Evolutionary conservation across 2,329 filamentous ascomycete species (phyloP).

Genomic region (Nothophaeocryptopus gaeumannii): DNA sequence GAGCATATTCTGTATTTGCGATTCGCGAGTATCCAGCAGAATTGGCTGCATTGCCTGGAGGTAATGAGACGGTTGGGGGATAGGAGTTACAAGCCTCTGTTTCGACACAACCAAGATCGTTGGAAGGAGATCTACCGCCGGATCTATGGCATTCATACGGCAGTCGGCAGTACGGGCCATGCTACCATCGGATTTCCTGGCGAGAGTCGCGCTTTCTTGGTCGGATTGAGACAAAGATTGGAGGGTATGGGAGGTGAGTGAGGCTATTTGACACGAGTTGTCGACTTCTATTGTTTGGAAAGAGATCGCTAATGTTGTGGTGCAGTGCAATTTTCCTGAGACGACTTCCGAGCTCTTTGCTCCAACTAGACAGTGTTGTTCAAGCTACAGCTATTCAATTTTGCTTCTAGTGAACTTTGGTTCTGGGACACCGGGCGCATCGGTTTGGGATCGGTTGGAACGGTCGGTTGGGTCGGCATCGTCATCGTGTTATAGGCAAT

Average conservation of each 20-base stretch:
- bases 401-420: not conserved
- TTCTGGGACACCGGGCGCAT: not conserved
- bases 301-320: too few relatives aligned
- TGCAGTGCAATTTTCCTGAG: too few relatives aligned
- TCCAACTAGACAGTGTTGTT: too few relatives aligned
- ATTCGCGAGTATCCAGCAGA: conserved; percentile 12
- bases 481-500: too few relatives aligned
- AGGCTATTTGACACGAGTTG: not conserved
- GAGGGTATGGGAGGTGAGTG: conserved; percentile 8
- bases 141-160: too few relatives aligned
- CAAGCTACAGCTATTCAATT: too few relatives aligned
- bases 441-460: not conserved
- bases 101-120: not conserved
- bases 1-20: conserved; percentile 20
- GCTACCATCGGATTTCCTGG: not conserved
- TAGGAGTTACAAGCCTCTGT: not conserved
- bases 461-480: not conserved
- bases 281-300: too few relatives aligned
- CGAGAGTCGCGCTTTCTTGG: conserved; percentile 1
- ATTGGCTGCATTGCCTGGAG: conserved; percentile 17
- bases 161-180: too few relatives aligned
- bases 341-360: too few relatives aligned
- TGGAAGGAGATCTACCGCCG: conserved; percentile 1
- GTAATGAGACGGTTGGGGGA: conserved; percentile 7
- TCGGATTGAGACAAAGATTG: conserved; percentile 1